Evolutionary conservation across 139 green algal genomes (phyloP).

Genomic region (Chara braunii): DNA sequence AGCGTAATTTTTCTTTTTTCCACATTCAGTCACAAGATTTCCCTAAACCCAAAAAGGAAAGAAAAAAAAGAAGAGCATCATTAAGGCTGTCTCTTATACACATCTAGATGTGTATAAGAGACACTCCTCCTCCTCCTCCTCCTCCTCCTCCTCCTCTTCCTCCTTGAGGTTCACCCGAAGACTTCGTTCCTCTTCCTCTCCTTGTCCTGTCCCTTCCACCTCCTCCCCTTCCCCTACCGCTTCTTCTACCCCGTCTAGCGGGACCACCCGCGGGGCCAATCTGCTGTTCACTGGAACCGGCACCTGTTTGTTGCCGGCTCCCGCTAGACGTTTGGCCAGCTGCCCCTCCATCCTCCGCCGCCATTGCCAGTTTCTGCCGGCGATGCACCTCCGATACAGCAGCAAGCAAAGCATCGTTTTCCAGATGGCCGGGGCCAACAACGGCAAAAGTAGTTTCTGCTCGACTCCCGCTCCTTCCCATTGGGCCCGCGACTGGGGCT

Average conservation of each 20-base stretch:
- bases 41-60: too few relatives aligned
- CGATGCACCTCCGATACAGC: not conserved
- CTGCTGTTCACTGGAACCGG: not conserved
- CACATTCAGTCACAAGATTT: too few relatives aligned
- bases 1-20: too few relatives aligned
- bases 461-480: not conserved
- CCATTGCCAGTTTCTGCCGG: not conserved
- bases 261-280: not conserved
- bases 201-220: not conserved
- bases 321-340: not conserved
- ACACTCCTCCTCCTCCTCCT: constrained; percentile 10
- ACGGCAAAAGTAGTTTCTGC: too few relatives aligned
- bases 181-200: not conserved
- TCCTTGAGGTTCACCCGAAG: too few relatives aligned
- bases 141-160: constrained; percentile 2
- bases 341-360: not conserved
- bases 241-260: not conserved
- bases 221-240: not conserved
- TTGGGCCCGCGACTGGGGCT: not conserved
- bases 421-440: too few relatives aligned
- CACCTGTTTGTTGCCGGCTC: not conserved
- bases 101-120: too few relatives aligned
- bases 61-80: too few relatives aligned
- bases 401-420: not conserved
- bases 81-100: too few relatives aligned